Evolutionary conservation across 73 alveolate species (phyloP).

Genomic region (Symbiodinium pilosum): DNA sequence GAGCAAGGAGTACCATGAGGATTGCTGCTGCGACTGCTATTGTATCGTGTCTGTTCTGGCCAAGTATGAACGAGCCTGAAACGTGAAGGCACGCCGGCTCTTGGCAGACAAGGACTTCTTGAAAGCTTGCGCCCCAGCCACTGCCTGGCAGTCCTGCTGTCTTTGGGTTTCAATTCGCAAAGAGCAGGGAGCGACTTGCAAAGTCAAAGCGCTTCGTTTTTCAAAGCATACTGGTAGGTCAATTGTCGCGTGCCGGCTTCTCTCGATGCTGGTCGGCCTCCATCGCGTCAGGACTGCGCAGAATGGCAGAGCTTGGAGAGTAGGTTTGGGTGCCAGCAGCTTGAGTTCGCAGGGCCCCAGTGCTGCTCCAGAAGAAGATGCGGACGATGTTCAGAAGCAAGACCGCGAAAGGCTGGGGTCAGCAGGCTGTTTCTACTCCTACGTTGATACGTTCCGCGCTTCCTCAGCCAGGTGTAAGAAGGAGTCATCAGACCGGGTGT

Average conservation of each 20-base stretch:
- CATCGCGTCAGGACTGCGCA: constrained; percentile 40
- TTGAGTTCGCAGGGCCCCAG: constrained; percentile 3
- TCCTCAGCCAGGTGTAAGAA: constrained; percentile 69
- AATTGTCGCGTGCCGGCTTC: constrained; percentile 85
- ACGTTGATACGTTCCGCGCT: not conserved
- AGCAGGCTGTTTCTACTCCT: not conserved
- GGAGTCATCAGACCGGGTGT: constrained; percentile 70
- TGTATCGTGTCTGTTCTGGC: not conserved
- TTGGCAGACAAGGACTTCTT: constrained; percentile 91
- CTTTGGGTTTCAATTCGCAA: no score
- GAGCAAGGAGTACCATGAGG: constrained; percentile 94
- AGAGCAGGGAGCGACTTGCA: not conserved
- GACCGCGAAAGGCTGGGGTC: constrained; percentile 42
- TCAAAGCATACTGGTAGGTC: constrained; percentile 40
- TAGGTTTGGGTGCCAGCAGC: not conserved
- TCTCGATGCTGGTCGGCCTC: constrained; percentile 76
- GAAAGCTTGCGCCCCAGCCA: constrained; percentile 39
- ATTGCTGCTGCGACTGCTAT: no score
- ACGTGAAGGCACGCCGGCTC: constrained; percentile 59
- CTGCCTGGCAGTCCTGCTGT: no score
- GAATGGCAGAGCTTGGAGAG: not conserved
- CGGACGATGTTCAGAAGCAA: constrained; percentile 66
- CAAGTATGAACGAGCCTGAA: not conserved
- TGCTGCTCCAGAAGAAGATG: constrained; percentile 87
- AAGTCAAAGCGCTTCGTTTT: not conserved